Percentiles rank a stretch among this genome's conserved stretches.
These are phyloP conservation scores for Allium sativum DNA, from an alignment of 106 monocot genomes.

Conservation along the genomic window DNA sequence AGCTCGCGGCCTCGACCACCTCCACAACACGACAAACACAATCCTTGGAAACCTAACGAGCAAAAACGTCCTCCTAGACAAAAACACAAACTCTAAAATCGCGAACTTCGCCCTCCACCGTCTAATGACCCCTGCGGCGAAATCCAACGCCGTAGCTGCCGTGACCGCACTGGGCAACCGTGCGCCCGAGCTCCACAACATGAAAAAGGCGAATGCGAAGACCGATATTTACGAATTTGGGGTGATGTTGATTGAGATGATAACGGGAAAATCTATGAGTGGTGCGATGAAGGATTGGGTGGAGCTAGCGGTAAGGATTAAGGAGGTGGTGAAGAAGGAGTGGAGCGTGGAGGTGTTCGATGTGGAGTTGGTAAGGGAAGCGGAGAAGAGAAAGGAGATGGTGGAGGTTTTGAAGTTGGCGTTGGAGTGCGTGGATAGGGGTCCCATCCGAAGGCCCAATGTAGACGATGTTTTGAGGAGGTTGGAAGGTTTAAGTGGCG, in stretches of 20 bases:
- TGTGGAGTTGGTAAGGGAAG: conserved; percentile 62
- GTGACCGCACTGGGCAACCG: conserved; percentile 67
- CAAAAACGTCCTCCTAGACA: conserved; percentile 54
- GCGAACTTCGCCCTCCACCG: conserved; percentile 57
- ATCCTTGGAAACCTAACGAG: conserved; percentile 80
- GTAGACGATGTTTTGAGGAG: conserved; percentile 49
- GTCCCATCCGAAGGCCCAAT: conserved; percentile 63
- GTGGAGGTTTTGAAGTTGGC: conserved; percentile 78
- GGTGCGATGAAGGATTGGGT: conserved; percentile 60
- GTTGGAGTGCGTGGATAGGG: conserved; percentile 68
- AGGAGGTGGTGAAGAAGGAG: conserved; percentile 82
- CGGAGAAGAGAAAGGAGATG: conserved; percentile 43
- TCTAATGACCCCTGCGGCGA: conserved; percentile 61
- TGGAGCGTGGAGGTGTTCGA: conserved; percentile 94
- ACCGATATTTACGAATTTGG: conserved; percentile 82
- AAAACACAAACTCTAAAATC: conserved; percentile 36
- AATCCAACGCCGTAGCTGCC: conserved; percentile 48
- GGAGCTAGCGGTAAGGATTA: conserved; percentile 82
- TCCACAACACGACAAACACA: conserved; percentile 44
- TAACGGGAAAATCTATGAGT: conserved; percentile 78
- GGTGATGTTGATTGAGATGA: conserved; percentile 67
- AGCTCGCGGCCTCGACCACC: conserved; percentile 41
- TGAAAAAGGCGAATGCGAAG: conserved; percentile 68
- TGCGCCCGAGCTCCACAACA: conserved; percentile 77
- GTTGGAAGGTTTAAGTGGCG: conserved; percentile 54